Evolutionary conservation across 352 stramenopile species (phyloP).

Genomic region (Saprolegnia diclina): DNA sequence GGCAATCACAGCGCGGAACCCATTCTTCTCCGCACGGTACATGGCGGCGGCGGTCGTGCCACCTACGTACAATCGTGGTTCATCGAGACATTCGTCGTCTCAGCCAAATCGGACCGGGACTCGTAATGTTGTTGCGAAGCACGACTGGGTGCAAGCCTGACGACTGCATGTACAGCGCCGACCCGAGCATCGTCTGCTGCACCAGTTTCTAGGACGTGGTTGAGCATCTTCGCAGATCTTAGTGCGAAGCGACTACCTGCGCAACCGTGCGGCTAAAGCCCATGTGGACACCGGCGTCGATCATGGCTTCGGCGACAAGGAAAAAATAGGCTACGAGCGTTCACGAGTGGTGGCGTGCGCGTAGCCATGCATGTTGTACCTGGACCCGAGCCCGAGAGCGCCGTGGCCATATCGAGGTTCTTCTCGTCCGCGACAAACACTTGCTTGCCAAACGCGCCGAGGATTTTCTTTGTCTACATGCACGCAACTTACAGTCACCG

Average conservation of each 20-base stretch:
- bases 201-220: conserved; percentile 72
- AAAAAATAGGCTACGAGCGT: conserved; percentile 88
- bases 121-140: conserved; percentile 93
- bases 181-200: conserved; percentile 91
- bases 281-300: conserved; percentile 93
- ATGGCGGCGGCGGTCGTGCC: conserved; percentile 92
- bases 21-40: conserved; percentile 94
- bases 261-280: conserved; percentile 91
- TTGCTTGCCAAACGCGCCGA: conserved; percentile 88
- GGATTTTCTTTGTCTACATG: conserved; percentile 72
- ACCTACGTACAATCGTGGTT: conserved; percentile 27
- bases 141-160: conserved; percentile 87
- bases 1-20: conserved; percentile 89
- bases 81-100: neutral
- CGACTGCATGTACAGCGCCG: conserved; percentile 90
- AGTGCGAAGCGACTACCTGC: conserved; percentile 35
- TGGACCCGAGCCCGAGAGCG: conserved; percentile 89
- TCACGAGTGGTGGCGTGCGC: neutral
- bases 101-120: conserved; percentile 39
- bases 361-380: conserved; percentile 30
- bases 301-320: conserved; percentile 94
- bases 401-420: conserved; percentile 93
- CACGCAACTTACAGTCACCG: neutral
- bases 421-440: conserved; percentile 93
- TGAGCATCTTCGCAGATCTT: neutral